These are phyloP conservation scores for Agaricus blazei DNA, from an alignment of 768 basidiomycete species.

Conservation along the genomic window DNA sequence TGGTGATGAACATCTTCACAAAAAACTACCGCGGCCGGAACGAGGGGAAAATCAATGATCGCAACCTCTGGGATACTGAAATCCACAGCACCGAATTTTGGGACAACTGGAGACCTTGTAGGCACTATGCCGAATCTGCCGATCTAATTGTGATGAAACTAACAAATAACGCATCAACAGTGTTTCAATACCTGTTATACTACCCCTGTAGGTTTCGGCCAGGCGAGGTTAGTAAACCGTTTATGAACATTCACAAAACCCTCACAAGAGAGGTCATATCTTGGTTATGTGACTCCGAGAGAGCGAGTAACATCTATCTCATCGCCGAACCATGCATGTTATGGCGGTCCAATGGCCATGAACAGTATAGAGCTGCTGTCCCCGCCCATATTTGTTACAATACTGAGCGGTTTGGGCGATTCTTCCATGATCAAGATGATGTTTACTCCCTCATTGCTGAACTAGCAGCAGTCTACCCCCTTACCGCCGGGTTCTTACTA, in stretches of 20 bases:
- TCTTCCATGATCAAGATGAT: not conserved
- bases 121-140: too few species aligned
- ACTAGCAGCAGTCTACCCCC: constrained; percentile 10
- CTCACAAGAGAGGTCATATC: not conserved
- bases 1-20: too few species aligned
- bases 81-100: too few species aligned
- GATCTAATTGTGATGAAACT: too few species aligned
- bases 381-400: not conserved
- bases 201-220: too few species aligned
- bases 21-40: too few species aligned
- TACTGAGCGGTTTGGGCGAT: not conserved
- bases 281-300: not conserved
- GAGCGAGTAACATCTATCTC: not conserved
- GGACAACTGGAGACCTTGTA: too few species aligned
- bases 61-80: too few species aligned
- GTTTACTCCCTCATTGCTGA: constrained; percentile 8
- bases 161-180: too few species aligned
- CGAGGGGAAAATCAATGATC: too few species aligned
- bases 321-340: not conserved
- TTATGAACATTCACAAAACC: not conserved
- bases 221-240: not conserved
- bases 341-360: not conserved
- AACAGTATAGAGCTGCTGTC: too few species aligned
- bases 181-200: too few species aligned
- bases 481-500: constrained; percentile 13